phyloP scores from a whole-genome alignment of 176 grass and related monocot species.

The Neostapfia colusana region DNA sequence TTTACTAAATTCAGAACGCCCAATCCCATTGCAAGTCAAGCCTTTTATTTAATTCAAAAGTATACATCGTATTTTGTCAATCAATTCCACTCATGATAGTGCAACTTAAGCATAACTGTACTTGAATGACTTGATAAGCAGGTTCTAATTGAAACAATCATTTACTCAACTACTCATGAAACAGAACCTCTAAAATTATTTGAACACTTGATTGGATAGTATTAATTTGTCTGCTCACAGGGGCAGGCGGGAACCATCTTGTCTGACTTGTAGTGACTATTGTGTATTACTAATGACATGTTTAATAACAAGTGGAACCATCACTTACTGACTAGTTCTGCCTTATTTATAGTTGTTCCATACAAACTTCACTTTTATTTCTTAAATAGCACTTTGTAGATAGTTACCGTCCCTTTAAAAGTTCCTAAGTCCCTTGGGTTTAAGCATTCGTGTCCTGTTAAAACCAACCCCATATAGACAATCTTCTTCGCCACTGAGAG shows the following conservation, averaged over 20 bases:
- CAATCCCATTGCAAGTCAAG: background rate
- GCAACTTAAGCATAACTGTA: background rate
- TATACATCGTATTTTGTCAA: background rate
- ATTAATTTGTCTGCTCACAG: background rate
- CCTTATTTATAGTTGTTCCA: background rate
- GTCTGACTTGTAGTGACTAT: constrained; percentile 2
- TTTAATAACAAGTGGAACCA: background rate
- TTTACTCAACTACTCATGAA: constrained; percentile 8
- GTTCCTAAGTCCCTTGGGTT: background rate
- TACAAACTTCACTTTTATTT: background rate
- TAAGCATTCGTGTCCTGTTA: constrained; percentile 9
- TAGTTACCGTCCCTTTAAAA: background rate
- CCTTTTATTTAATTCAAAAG: background rate
- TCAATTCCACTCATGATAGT: background rate
- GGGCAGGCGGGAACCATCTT: background rate
- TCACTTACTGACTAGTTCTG: background rate
- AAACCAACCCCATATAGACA: background rate
- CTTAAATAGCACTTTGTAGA: background rate
- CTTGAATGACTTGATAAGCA: background rate
- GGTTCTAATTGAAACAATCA: constrained; percentile 8
- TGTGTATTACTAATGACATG: background rate
- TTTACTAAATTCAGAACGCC: background rate
- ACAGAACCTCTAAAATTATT: background rate
- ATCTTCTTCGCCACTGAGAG: constrained; percentile 1
- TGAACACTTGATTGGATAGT: background rate